Base-by-base conservation (phyloP, 225 moss, liverwort and hornwort species). In the Sphagnum tenellum region DNA sequence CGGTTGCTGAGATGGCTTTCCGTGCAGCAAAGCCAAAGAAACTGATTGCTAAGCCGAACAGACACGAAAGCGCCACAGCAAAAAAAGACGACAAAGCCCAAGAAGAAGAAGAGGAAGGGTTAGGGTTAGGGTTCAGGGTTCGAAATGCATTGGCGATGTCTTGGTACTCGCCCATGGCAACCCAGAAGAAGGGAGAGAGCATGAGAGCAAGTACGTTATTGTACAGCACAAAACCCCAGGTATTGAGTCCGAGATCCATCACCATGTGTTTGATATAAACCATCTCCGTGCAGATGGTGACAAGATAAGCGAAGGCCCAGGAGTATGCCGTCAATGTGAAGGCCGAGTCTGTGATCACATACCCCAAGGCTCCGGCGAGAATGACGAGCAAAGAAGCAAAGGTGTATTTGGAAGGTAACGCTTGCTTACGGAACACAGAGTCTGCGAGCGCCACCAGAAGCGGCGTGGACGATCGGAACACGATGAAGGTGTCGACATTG, bases 221-320 rank as follows among this genome's bases (percentile, higher is more conserved):
- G 76, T 87, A 87, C 72, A 80, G 81, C 12, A 87, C 86, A 58
- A 78, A 83, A 7, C 86, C 86, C 86, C 86, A 87, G 13, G 83
- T 87, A 67, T 78, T 87, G 63, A 87, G 56, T 13, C 77, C 83
- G 61, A 87, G 60, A 47, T 80, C 80, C 5, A 80, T 87, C 44
- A 87, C 83, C 80, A 87, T 80, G 50, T 87, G 83, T 71, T 87
- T 87, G 64, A 87, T 77, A 60, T 87, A 87, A 50, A 87, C 86
- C 86, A 87, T 87, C 76, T 87, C 86, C 6, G 80, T 80, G 62
- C 83, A 80, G 57, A 87, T 83, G 12, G 78, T 78, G 5, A 78
- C 67, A 2, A 87, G 74, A 66, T 87, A 87, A 4, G 80, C 73
- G 13, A 60, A 46, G 4, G 86, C 86, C 86, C 86, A 87, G 46